A percentile compares a stretch with the other conserved stretches of the same genome.
Conservation (phyloP, 1,139 yeast genomes). For the Pichia cactophila region DNA sequence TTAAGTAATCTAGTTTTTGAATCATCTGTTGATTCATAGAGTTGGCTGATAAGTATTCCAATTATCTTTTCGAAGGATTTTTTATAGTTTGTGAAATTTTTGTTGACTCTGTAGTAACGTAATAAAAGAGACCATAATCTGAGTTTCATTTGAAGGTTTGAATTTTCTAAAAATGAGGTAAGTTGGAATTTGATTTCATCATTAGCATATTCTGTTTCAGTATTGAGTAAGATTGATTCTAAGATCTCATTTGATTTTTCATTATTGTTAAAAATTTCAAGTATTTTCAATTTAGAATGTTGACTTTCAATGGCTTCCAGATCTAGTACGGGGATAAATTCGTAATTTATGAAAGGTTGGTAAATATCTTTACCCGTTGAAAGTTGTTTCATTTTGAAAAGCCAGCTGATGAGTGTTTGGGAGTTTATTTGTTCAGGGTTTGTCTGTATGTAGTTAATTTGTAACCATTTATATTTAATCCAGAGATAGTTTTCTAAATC, state of each 20-base stretch:
- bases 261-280: conserved; percentile 57
- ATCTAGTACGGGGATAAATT: conserved; percentile 54
- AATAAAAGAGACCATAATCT: conserved; percentile 73
- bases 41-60: conserved; percentile 33
- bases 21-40: conserved; percentile 24
- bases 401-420: conserved; percentile 6
- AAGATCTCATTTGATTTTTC: conserved; percentile 35
- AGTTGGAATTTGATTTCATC: conserved; percentile 41
- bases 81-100: conserved; percentile 37
- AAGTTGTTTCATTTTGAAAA: conserved; percentile 15
- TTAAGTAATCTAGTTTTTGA: conserved; percentile 20
- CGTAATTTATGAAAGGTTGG: conserved; percentile 38
- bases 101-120: conserved; percentile 44
- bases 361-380: conserved; percentile 10
- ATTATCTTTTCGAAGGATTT: conserved; percentile 51
- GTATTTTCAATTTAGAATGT: conserved; percentile 57
- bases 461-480: conserved; percentile 23
- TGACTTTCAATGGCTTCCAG: conserved; percentile 48
- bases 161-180: conserved; percentile 47
- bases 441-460: conserved; percentile 18
- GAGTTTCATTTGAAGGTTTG: conserved; percentile 61
- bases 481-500: conserved; percentile 5
- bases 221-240: conserved; percentile 36
- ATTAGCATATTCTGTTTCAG: conserved; percentile 1
- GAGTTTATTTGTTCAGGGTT: conserved; percentile 16